phyloP scores from a whole-genome alignment of 371 early-diverging fungal genomes.

The Neoconidiobolus thromboides region DNA sequence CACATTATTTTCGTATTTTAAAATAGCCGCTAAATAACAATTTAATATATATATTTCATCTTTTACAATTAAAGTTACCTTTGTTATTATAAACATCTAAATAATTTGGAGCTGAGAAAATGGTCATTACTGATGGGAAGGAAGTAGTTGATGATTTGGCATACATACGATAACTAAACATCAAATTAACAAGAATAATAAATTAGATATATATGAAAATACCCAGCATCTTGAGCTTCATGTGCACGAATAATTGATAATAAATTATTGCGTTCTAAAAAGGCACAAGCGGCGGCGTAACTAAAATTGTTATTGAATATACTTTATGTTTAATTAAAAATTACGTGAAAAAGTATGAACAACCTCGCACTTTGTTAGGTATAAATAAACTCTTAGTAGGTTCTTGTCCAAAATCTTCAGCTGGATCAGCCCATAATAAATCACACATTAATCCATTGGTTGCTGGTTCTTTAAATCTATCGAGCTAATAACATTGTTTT shows the following conservation, averaged over 20 bases:
- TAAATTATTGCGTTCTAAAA: conserved; percentile 81
- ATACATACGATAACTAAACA: conserved; percentile 69
- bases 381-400: conserved; percentile 53
- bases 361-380: conserved; percentile 83
- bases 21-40: conserved; percentile 48
- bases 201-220: conserved; percentile 8
- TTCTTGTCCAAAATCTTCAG: conserved; percentile 83
- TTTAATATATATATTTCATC: not conserved
- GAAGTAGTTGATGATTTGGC: conserved; percentile 76
- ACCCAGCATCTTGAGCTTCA: conserved; percentile 96
- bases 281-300: conserved; percentile 76
- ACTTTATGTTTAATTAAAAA: not conserved
- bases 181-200: not conserved
- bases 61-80: conserved; percentile 16
- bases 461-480: conserved; percentile 90
- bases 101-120: conserved; percentile 96
- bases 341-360: conserved; percentile 80
- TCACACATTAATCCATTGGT: conserved; percentile 92
- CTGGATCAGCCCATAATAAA: conserved; percentile 96
- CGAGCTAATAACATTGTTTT: conserved; percentile 27
- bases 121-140: conserved; percentile 90
- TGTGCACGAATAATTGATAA: conserved; percentile 90
- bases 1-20: conserved; percentile 89
- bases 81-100: conserved; percentile 95
- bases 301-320: conserved; percentile 16